These are phyloP conservation scores for Umbelopsis sp. DNA, from an alignment of 192 early-diverging fungal species.

Conservation along the genomic window DNA sequence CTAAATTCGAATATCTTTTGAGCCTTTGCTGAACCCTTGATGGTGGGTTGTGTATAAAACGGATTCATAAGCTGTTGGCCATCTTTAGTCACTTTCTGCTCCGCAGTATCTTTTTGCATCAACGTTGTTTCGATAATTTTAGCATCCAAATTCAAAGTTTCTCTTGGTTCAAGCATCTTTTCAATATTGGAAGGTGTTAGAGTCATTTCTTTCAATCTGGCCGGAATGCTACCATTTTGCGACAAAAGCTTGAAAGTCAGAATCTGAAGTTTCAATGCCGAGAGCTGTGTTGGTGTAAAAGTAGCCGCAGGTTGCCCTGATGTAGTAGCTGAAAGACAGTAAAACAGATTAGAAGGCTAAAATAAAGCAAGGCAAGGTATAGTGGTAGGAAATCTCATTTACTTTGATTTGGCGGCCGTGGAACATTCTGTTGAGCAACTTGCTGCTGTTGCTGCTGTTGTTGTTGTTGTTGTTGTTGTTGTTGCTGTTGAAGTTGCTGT, in stretches of 20 bases:
- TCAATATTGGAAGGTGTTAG: constrained; percentile 36
- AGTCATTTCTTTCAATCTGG: constrained; percentile 59
- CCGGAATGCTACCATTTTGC: constrained; percentile 70
- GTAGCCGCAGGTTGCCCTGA: constrained; percentile 15
- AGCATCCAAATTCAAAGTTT: background rate
- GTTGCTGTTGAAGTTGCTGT: constrained; percentile 19
- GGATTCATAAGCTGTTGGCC: constrained; percentile 26
- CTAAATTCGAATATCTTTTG: constrained; percentile 4
- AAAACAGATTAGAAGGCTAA: background rate
- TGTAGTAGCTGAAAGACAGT: background rate
- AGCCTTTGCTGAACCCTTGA: background rate
- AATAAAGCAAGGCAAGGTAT: background rate
- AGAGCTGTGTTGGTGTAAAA: constrained; percentile 64
- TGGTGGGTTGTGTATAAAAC: background rate
- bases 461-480: constrained; percentile 11
- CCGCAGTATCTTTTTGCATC: constrained; percentile 1
- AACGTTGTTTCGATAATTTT: constrained; percentile 15
- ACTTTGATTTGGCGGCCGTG: background rate
- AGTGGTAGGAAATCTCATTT: constrained; percentile 5
- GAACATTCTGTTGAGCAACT: constrained; percentile 25
- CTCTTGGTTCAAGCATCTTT: background rate
- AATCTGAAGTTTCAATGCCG: constrained; percentile 73
- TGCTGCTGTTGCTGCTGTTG: constrained; percentile 12
- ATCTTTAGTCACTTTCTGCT: background rate
- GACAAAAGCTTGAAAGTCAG: constrained; percentile 77